These are phyloP conservation scores for Sclerotinia trifoliorum DNA, from an alignment of 2,329 filamentous ascomycete species.

Conservation along the genomic window DNA sequence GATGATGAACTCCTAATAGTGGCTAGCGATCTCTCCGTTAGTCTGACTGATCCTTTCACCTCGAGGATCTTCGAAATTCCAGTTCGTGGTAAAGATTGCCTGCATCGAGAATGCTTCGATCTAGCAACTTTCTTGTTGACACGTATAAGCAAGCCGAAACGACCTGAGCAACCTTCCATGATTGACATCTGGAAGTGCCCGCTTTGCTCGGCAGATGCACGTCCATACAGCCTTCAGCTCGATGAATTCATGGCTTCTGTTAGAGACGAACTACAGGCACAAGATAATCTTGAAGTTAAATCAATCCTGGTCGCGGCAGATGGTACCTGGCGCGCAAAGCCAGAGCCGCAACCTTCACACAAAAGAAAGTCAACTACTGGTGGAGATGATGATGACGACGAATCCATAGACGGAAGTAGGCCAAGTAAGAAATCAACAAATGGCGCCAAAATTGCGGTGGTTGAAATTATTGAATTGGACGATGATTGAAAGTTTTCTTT, in stretches of 20 bases:
- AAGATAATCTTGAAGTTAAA: constrained; percentile 51
- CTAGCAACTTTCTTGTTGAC: constrained; percentile 76
- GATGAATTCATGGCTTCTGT: constrained; percentile 73
- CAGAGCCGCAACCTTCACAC: constrained; percentile 33
- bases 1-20: constrained; percentile 62
- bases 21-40: constrained; percentile 57
- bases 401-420: constrained; percentile 23
- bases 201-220: constrained; percentile 73
- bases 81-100: constrained; percentile 67
- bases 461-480: constrained; percentile 36
- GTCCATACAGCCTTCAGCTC: constrained; percentile 67
- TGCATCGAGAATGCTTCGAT: constrained; percentile 87
- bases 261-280: constrained; percentile 51
- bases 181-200: constrained; percentile 84
- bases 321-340: constrained; percentile 62
- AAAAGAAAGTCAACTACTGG: constrained; percentile 19
- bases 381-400: constrained; percentile 17
- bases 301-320: constrained; percentile 63
- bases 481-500: constrained; percentile 29
- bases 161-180: constrained; percentile 51
- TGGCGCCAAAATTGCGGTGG: constrained; percentile 19
- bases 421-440: constrained; percentile 12
- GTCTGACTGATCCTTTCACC: constrained; percentile 67
- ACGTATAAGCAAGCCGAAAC: constrained; percentile 49
- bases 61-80: constrained; percentile 65